Evolutionary conservation across 2,329 filamentous ascomycete species (phyloP).

Genomic region (Penicillium psychrosexuale): DNA sequence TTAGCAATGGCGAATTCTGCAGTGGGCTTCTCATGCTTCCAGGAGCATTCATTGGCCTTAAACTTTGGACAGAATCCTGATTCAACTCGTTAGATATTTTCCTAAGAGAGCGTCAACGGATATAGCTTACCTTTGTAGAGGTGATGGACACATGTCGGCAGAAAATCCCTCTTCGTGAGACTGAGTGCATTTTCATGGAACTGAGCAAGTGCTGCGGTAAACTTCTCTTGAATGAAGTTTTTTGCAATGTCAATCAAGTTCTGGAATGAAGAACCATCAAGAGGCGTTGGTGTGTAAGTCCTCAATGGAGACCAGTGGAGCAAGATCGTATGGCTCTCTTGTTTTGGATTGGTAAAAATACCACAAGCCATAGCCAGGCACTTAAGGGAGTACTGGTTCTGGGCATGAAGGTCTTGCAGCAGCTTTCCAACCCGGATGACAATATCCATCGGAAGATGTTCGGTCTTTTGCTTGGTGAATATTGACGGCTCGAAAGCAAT

Average conservation of each 20-base stretch:
- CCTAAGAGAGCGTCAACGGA: background rate
- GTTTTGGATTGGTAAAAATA: constrained; percentile 5
- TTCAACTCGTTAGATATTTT: background rate
- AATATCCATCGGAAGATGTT: constrained; percentile 3
- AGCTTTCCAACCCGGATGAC: background rate
- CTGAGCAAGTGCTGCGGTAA: background rate
- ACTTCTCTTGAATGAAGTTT: constrained; percentile 1
- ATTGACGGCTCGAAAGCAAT: constrained; percentile 3
- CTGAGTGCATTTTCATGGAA: background rate
- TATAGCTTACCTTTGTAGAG: constrained; percentile 1
- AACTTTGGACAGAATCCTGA: constrained; percentile 3
- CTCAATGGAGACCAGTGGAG: constrained; percentile 10
- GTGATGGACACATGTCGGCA: background rate
- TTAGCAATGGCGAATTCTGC: background rate
- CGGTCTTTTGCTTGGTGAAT: background rate
- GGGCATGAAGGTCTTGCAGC: background rate
- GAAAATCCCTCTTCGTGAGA: background rate
- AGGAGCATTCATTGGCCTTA: constrained; percentile 1
- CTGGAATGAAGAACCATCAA: background rate
- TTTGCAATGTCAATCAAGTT: constrained; percentile 1
- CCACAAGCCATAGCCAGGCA: constrained; percentile 5
- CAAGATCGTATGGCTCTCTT: background rate
- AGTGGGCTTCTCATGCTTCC: constrained; percentile 1
- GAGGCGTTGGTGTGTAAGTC: background rate
- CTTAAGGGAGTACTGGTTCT: background rate